phyloP scores from a whole-genome alignment of 169 alveolate species.

The Babesia ovis region DNA sequence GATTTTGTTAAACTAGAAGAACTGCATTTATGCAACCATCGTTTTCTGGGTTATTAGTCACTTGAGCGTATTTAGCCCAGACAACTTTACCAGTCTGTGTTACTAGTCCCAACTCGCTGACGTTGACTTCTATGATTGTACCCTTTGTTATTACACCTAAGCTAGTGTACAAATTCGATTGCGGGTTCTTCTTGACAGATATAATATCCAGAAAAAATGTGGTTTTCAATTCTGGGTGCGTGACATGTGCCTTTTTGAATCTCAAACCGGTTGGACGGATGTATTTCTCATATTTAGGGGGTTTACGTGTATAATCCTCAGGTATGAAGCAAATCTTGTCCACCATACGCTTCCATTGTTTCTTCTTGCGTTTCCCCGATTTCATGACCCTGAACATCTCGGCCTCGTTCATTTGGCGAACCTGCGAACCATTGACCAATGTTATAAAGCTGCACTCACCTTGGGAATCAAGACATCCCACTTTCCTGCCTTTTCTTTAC shows the following conservation, averaged over 20 bases:
- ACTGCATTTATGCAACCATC: constrained; percentile 99
- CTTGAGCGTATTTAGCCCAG: constrained; percentile 99
- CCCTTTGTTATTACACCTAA: constrained; percentile 96
- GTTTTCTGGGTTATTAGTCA: constrained; percentile 98
- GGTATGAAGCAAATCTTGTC: constrained; percentile 97
- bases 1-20: constrained; percentile 87
- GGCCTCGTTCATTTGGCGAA: constrained; percentile 78
- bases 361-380: constrained; percentile 94
- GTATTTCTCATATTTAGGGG: constrained; percentile 97
- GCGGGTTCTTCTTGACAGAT: constrained; percentile 98
- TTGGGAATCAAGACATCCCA: constrained; percentile 99
- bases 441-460: constrained; percentile 87
- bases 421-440: constrained; percentile 84
- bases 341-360: constrained; percentile 98
- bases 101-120: constrained; percentile 97
- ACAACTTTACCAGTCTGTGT: constrained; percentile 98
- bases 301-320: constrained; percentile 97
- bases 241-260: constrained; percentile 98
- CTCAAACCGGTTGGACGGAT: constrained; percentile 98
- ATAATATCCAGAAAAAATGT: constrained; percentile 93
- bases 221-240: constrained; percentile 98
- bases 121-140: constrained; percentile 95
- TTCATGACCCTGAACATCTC: constrained; percentile 92
- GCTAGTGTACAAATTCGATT: constrained; percentile 92
- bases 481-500: constrained; percentile 99